phyloP scores from a whole-genome alignment of 768 basidiomycete species.

The Phaffia tasmanica region DNA sequence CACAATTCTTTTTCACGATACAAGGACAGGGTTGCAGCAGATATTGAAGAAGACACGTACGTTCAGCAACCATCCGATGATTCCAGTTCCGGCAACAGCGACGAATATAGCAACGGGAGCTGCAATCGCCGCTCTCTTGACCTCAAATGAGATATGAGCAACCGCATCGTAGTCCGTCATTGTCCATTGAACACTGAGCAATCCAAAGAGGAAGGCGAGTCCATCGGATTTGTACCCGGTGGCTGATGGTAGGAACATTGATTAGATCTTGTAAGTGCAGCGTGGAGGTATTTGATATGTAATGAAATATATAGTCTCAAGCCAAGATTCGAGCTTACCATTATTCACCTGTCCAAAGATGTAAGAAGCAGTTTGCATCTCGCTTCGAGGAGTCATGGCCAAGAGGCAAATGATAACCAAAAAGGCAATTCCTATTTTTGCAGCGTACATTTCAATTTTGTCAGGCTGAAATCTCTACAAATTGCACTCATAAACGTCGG shows the following conservation, averaged over 20 bases:
- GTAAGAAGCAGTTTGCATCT: constrained; percentile 70
- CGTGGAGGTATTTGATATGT: too few species aligned
- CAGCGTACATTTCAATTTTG: too few species aligned
- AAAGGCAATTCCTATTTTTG: constrained; percentile 41
- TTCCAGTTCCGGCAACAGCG: constrained; percentile 44
- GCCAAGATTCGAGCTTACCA: constrained; percentile 26
- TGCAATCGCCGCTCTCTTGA: constrained; percentile 66
- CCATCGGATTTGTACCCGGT: constrained; percentile 69
- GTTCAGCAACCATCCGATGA: constrained; percentile 77
- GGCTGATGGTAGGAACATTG: constrained; percentile 33
- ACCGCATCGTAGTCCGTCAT: constrained; percentile 38
- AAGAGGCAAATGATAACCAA: constrained; percentile 77
- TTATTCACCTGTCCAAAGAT: constrained; percentile 70
- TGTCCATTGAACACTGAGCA: constrained; percentile 72
- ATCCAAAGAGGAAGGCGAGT: constrained; percentile 69
- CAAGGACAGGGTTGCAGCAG: neutral
- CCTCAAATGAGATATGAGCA: constrained; percentile 53
- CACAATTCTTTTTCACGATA: neutral
- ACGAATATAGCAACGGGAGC: constrained; percentile 55
- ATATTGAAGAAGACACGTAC: neutral
- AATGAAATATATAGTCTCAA: too few species aligned
- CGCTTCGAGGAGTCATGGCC: constrained; percentile 48
- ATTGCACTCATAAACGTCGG: neutral
- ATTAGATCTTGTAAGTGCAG: too few species aligned
- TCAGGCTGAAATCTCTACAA: neutral